Evolutionary conservation across 140 eudicot genomes (phyloP).

Genomic region (Cichorium intybus): DNA sequence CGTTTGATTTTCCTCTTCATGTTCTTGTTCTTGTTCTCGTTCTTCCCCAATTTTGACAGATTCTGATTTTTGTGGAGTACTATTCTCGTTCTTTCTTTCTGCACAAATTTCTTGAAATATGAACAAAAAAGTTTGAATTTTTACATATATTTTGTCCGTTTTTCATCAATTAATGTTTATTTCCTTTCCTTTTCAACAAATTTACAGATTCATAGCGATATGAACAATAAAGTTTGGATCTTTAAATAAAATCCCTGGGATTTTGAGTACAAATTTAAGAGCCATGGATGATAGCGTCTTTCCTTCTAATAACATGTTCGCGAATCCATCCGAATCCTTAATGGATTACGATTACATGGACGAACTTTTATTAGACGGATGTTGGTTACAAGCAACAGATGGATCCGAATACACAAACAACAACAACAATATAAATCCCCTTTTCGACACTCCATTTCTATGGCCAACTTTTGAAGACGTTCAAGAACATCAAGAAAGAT

Average conservation of each 20-base stretch:
- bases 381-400: slow-evolving; percentile 77
- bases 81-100: background rate
- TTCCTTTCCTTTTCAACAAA: slow-evolving; percentile 7
- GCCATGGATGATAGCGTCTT: slow-evolving; percentile 67
- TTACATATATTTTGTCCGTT: background rate
- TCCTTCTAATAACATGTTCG: slow-evolving; percentile 44
- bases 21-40: slow-evolving; percentile 15
- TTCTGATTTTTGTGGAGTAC: slow-evolving; percentile 5
- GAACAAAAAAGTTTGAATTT: background rate
- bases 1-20: background rate
- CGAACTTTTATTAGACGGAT: slow-evolving; percentile 76
- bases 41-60: slow-evolving; percentile 29
- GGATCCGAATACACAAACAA: slow-evolving; percentile 59
- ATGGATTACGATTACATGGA: slow-evolving; percentile 85
- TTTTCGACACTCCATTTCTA: slow-evolving; percentile 55
- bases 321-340: slow-evolving; percentile 46
- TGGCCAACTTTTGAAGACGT: slow-evolving; percentile 46
- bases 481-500: slow-evolving; percentile 51
- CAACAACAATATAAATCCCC: slow-evolving; percentile 30
- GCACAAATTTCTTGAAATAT: background rate
- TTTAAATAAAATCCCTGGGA: slow-evolving; percentile 11
- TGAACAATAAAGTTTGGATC: slow-evolving; percentile 1
- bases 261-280: slow-evolving; percentile 18
- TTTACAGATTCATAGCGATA: slow-evolving; percentile 25
- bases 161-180: background rate